Evolutionary conservation across 352 stramenopile species (phyloP).

Genomic region (Globisporangium recalcitrans): DNA sequence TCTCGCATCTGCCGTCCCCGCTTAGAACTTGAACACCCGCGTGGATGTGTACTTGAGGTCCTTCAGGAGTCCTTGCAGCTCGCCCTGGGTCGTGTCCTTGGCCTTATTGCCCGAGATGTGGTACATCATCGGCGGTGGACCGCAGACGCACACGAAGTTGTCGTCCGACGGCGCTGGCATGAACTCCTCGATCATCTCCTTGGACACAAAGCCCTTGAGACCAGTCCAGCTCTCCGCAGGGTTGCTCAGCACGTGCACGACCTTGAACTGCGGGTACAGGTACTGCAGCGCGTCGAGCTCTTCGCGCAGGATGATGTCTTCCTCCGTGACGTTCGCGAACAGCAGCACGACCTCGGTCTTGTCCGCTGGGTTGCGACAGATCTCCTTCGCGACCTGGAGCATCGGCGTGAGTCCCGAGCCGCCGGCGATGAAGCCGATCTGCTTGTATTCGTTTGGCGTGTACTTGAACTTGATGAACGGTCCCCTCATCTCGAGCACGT

Average conservation of each 20-base stretch:
- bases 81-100: constrained; percentile 80
- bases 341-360: constrained; percentile 82
- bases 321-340: constrained; percentile 80
- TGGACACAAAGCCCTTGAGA: constrained; percentile 67
- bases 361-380: constrained; percentile 81
- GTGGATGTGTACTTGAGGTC: constrained; percentile 70
- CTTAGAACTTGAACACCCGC: constrained; percentile 86
- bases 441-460: constrained; percentile 84
- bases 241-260: constrained; percentile 72
- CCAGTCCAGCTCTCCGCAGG: constrained; percentile 59
- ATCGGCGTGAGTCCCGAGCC: constrained; percentile 90
- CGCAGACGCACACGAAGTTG: constrained; percentile 84
- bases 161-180: constrained; percentile 78
- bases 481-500: constrained; percentile 88
- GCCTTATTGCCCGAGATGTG: constrained; percentile 85
- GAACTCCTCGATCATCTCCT: constrained; percentile 80
- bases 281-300: constrained; percentile 82
- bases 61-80: constrained; percentile 83
- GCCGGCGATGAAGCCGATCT: constrained; percentile 86
- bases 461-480: constrained; percentile 86
- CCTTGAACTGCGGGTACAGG: constrained; percentile 76
- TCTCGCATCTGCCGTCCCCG: not conserved
- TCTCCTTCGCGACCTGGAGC: constrained; percentile 82
- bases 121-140: constrained; percentile 88
- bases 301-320: constrained; percentile 87